These are phyloP conservation scores for Iberis amara DNA, from an alignment of 441 rosid species.

Conservation along the genomic window DNA sequence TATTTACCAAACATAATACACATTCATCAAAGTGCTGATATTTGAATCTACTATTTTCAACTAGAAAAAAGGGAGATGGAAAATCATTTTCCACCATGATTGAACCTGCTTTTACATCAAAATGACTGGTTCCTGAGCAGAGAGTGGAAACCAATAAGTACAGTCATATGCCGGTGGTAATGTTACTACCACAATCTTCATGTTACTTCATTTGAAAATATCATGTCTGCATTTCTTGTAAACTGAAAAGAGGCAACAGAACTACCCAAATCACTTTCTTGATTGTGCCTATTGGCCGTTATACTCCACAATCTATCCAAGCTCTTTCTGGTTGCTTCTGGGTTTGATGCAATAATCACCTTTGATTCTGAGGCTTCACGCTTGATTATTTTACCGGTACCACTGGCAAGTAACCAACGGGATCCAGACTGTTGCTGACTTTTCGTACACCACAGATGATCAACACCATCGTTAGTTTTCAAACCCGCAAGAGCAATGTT, in stretches of 20 bases:
- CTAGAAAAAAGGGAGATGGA: background rate
- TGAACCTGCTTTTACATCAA: background rate
- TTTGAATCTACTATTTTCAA: constrained; percentile 13
- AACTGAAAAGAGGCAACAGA: constrained; percentile 28
- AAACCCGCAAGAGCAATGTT: constrained; percentile 57
- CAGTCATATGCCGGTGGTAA: constrained; percentile 15
- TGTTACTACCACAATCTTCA: constrained; percentile 13
- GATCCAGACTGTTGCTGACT: constrained; percentile 51
- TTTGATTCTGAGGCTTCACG: constrained; percentile 39
- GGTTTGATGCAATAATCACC: constrained; percentile 37
- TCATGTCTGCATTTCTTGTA: constrained; percentile 50
- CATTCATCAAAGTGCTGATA: constrained; percentile 10
- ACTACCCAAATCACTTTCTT: constrained; percentile 32
- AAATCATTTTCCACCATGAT: background rate
- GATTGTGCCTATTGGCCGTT: constrained; percentile 30
- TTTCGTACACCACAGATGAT: constrained; percentile 44
- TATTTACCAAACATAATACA: constrained; percentile 17
- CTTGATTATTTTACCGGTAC: constrained; percentile 39
- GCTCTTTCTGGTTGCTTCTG: constrained; percentile 26
- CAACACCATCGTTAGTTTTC: constrained; percentile 36
- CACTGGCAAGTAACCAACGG: constrained; percentile 65
- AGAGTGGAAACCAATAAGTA: background rate
- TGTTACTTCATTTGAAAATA: constrained; percentile 34
- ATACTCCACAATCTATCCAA: constrained; percentile 60
- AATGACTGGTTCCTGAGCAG: background rate